These are phyloP conservation scores for Pilatotrama ljubarskyi DNA, from an alignment of 768 basidiomycete genomes.

Conservation along the genomic window DNA sequence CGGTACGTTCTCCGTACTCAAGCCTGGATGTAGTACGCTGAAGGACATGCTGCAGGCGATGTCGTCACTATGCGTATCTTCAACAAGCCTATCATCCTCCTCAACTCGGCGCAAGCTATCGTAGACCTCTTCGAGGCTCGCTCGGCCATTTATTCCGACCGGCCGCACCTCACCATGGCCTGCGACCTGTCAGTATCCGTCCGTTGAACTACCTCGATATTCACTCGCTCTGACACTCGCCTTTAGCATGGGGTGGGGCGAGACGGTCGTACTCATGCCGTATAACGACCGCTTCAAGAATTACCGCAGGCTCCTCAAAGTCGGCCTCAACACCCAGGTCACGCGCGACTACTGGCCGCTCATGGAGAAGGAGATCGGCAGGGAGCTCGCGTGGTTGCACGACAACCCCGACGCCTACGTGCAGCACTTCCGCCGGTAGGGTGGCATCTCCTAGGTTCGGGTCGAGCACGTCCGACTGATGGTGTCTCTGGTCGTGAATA, in stretches of 20 bases:
- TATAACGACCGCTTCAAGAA: slow-evolving; percentile 1
- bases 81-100: slow-evolving; percentile 18
- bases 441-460: background rate
- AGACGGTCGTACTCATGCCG: background rate
- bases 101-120: slow-evolving; percentile 28
- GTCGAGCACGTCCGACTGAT: background rate
- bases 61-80: slow-evolving; percentile 1
- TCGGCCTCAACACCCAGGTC: background rate
- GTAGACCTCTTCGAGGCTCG: slow-evolving; percentile 31
- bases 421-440: slow-evolving; percentile 1
- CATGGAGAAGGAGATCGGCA: background rate
- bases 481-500: background rate
- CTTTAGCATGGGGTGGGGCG: background rate
- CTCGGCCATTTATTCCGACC: slow-evolving; percentile 31
- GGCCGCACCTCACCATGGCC: slow-evolving; percentile 9
- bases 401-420: background rate
- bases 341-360: background rate
- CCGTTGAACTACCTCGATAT: too few relatives aligned
- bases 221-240: background rate
- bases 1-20: background rate
- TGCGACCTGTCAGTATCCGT: background rate
- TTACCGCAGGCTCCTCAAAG: background rate
- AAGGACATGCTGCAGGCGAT: background rate
- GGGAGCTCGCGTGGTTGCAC: background rate
- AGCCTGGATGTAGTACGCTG: background rate